These are phyloP conservation scores for Novymonas esmeraldas DNA, from an alignment of 208 protist genomes.

Conservation along the genomic window DNA sequence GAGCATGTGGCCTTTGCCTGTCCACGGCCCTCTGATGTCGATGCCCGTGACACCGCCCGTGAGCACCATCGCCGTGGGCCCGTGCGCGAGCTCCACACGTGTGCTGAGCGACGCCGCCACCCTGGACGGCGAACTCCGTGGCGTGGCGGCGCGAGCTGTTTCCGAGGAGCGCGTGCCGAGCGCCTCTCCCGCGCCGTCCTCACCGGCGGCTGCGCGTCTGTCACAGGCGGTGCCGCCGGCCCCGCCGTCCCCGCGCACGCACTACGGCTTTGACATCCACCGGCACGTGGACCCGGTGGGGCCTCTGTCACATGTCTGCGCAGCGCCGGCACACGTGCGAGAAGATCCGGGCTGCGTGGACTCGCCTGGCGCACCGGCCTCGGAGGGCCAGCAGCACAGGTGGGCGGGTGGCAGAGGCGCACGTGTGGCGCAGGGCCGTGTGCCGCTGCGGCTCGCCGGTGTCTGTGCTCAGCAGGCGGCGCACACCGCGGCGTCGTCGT, in stretches of 20 bases:
- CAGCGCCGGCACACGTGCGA: background rate
- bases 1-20: no score
- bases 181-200: background rate
- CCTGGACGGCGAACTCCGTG: no score
- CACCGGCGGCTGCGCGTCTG: background rate
- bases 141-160: no score
- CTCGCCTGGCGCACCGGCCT: background rate
- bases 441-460: constrained; percentile 9
- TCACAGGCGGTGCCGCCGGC: background rate
- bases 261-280: constrained; percentile 13
- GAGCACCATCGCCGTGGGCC: no score
- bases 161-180: background rate
- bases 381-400: no score
- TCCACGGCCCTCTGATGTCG: no score
- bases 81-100: no score
- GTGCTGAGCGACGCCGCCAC: no score
- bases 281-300: constrained; percentile 17
- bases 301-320: background rate
- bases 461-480: background rate
- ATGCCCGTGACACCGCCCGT: no score
- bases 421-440: constrained; percentile 1
- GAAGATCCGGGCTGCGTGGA: background rate
- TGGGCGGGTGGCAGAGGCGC: no score
- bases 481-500: background rate
- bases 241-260: constrained; percentile 6